Evolutionary conservation across 2,329 filamentous ascomycete genomes (phyloP), one percentile per base, ranked within the genome.

Genomic region (Clarireedia paspali): DNA sequence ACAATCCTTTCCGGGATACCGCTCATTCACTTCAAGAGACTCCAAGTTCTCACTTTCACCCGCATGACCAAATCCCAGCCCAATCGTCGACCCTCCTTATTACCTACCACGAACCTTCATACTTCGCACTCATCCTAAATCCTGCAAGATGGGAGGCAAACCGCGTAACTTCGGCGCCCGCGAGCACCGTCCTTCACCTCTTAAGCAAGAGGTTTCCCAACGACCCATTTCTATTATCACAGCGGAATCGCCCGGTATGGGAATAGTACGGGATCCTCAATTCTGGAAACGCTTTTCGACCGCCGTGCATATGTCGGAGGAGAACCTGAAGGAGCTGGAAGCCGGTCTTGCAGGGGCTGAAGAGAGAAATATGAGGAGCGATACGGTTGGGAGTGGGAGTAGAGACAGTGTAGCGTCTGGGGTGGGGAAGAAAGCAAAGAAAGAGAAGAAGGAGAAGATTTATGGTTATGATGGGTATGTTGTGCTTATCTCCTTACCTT

Each of bases 201-300:
- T 70, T 14, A 56, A 63, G 30, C 67, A 70, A 61, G 64, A 52
- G 62, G 64, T 34, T 39, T 64, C 26, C 9, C 47, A 56, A 39
- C 24, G 49, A 24, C 47, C 47, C 3, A 7, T 56, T 23, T 51
- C 54, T 1, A 56, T 6, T 2, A 14, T 38, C 3, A 64, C 62
- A 12, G 49, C 57, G 57, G 50, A 52, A 39, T 54, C 58, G 1
- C 54, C 56, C 5, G 58, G 62, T 2, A 57, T 63, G 42, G 67
- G 62, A 20, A 49, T 68, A 26, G 64, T 68, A 0, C 58, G 63
- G n/a, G 67, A 70, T 59, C 67, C 68, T 1, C 50, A 60, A 40
- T 70, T 70, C 53, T 70, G 67, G 67, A 69, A 68, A 55, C 57
- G 66, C 12, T 70, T 70, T 54, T 67, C 65, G 6, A 59, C 60